Base-by-base conservation (phyloP, 148 eudicot genomes). In the Mesembryanthemum crystallinum region DNA sequence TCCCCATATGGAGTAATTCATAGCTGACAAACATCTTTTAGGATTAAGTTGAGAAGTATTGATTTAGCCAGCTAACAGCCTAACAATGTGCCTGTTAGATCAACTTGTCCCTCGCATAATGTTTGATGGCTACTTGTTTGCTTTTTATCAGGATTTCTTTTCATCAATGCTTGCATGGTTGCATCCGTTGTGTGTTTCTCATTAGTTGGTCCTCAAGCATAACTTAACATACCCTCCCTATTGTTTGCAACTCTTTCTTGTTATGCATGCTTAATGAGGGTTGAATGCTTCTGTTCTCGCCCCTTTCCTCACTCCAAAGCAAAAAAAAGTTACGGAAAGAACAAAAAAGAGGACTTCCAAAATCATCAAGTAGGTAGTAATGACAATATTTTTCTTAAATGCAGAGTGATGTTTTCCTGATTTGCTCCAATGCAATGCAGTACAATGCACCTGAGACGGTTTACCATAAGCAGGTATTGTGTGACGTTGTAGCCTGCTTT, bases 361-460 rank as follows among this genome's bases (percentile, higher is more conserved):
- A 32, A 52, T 43, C 5, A 18, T n/a, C n/a, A n/a, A 33, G 4
- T 57, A n/a, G 10, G 8, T 29, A 49, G 5, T 69, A 63, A 71
- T 81, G 47, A 82, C 8, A 65, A 61, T 68, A 78, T 30, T 59
- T 74, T 71, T 77, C 62, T 76, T 77, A 66, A 49, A 27, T 83
- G 86, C 97, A 95, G 98, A 82, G 78, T 82, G 98, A 95, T 83
- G 85, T 95, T 67, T 87, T 87, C 78, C 84, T 95, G 13, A 90
- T 95, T 70, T 87, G 97, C 80, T 78, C 92, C 71, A 95, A 95
- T 77, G 98, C 98, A 73, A 92, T 95, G 97, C 87, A 85, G 85
- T 95, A 95, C 81, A 95, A 95, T 78, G 89, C 92, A 30, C 84
- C 98, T 60, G 97, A 90, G 73, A 95, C 97, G 69, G 45, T 92